These are phyloP conservation scores for Galium porrigens DNA, from an alignment of 305 asterid genomes.

Conservation along the genomic window DNA sequence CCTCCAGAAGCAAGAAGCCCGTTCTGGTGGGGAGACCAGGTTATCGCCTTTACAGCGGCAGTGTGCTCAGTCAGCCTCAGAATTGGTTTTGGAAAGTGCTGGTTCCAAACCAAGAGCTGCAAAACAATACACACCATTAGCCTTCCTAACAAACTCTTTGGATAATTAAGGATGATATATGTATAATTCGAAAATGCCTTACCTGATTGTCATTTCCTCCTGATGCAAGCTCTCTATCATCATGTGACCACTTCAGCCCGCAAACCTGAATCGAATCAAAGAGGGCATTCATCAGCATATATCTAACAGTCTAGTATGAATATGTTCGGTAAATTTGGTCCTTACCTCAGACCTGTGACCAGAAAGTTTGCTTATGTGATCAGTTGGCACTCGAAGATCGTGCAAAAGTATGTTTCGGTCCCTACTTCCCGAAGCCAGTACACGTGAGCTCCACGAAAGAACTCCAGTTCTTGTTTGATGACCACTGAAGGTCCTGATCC, in stretches of 20 bases:
- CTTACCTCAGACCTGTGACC: slow-evolving; percentile 94
- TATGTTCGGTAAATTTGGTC: background rate
- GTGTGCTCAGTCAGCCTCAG: slow-evolving; percentile 82
- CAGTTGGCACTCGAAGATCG: slow-evolving; percentile 84
- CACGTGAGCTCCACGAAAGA: slow-evolving; percentile 75
- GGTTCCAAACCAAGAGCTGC: slow-evolving; percentile 91
- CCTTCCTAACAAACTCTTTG: background rate
- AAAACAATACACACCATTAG: background rate
- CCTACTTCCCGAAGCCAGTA: slow-evolving; percentile 88
- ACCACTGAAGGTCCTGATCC: slow-evolving; percentile 71
- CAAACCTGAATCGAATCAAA: slow-evolving; percentile 43
- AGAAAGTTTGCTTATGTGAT: slow-evolving; percentile 59
- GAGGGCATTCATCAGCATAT: background rate
- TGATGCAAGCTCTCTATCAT: slow-evolving; percentile 95
- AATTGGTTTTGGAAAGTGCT: slow-evolving; percentile 61
- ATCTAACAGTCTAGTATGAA: background rate
- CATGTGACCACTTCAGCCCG: slow-evolving; percentile 97
- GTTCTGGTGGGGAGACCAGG: slow-evolving; percentile 94
- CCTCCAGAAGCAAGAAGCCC: slow-evolving; percentile 92
- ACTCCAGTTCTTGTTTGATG: slow-evolving; percentile 94
- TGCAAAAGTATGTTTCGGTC: slow-evolving; percentile 88
- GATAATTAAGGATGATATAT: background rate
- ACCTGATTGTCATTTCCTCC: slow-evolving; percentile 99
- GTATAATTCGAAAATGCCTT: background rate
- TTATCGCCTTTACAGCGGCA: slow-evolving; percentile 90